These are phyloP conservation scores for Polyplosphaeria fusca DNA, from an alignment of 495 filamentous ascomycete genomes.

Conservation along the genomic window DNA sequence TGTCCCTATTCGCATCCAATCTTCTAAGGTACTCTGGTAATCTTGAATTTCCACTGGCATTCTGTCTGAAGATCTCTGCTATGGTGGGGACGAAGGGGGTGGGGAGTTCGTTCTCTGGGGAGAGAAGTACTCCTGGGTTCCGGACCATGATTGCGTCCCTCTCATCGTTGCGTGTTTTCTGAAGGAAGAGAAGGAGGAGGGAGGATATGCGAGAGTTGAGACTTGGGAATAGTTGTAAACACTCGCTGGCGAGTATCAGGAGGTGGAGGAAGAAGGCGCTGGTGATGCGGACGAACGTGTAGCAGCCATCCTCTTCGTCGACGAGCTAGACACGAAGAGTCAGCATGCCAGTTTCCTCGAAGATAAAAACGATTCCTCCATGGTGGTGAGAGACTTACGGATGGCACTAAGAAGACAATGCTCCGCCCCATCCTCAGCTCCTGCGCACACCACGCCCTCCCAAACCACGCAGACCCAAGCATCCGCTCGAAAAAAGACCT, in stretches of 20 bases:
- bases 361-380: no score
- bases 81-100: conserved; percentile 28
- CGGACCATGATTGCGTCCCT: conserved; percentile 27
- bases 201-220: conserved; percentile 1
- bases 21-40: conserved; percentile 31
- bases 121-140: conserved; percentile 8
- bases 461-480: conserved; percentile 38
- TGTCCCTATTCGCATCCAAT: conserved; percentile 37
- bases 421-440: conserved; percentile 36
- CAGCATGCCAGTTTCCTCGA: no score
- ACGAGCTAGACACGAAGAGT: no score
- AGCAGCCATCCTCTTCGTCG: conserved; percentile 11
- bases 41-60: conserved; percentile 35
- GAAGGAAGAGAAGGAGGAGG: conserved; percentile 13
- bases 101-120: neutral
- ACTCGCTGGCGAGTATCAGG: conserved; percentile 32
- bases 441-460: conserved; percentile 39
- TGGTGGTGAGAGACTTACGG: no score
- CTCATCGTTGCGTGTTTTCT: conserved; percentile 12
- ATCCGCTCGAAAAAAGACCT: conserved; percentile 32
- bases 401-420: conserved; percentile 37
- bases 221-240: neutral
- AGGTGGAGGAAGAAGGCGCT: conserved; percentile 36
- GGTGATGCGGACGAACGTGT: conserved; percentile 34
- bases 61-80: conserved; percentile 36